Evolutionary conservation across 75 land plant genomes (phyloP).

Genomic region (Cryptomeria japonica): DNA sequence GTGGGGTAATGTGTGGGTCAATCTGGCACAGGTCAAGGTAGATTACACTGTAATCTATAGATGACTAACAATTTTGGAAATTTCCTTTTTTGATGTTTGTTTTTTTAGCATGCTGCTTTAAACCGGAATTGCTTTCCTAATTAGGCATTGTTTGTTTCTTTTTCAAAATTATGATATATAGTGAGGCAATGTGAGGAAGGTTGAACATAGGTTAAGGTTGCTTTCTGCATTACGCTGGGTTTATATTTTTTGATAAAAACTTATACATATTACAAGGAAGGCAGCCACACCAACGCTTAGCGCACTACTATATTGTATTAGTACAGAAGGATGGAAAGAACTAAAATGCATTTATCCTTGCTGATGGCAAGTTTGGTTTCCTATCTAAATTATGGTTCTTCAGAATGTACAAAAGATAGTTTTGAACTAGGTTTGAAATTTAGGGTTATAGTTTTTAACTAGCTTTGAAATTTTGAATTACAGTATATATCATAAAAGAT

Average conservation of each 20-base stretch:
- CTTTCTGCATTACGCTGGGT: background rate
- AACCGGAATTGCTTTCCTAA: background rate
- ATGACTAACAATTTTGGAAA: background rate
- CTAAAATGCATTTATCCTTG: background rate
- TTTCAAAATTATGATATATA: background rate
- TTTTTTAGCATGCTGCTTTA: background rate
- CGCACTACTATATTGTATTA: background rate
- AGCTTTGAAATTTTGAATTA: background rate
- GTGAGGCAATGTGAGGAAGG: background rate
- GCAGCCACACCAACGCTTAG: background rate
- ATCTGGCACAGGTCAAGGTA: too few species aligned
- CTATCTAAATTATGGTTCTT: background rate
- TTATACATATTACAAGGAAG: background rate
- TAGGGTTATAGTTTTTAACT: too few species aligned
- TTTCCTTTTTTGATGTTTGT: background rate
- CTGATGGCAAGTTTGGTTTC: background rate
- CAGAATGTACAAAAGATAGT: background rate
- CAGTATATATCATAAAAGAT: too few species aligned
- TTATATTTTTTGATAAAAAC: too few species aligned
- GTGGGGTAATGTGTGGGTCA: background rate
- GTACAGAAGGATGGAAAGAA: background rate
- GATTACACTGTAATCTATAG: too few species aligned
- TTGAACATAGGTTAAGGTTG: background rate
- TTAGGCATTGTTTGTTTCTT: background rate
- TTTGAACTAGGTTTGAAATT: background rate